A percentile compares a stretch with the other conserved stretches of the same genome.
phyloP scores from a whole-genome alignment of 495 filamentous ascomycete genomes.

The Lophiostoma macrostomum region DNA sequence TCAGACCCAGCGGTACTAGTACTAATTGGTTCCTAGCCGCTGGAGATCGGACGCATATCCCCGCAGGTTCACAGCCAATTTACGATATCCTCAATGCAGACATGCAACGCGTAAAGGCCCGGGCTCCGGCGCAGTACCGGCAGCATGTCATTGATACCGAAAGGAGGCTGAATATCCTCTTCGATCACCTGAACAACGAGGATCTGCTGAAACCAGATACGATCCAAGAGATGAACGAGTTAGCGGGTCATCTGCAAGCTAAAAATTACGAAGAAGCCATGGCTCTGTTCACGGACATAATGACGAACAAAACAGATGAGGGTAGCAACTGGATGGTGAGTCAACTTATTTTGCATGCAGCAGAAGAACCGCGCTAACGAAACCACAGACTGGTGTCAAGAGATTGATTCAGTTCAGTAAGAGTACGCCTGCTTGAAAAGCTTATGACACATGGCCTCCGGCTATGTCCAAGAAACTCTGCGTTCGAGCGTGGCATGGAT shows the following conservation, averaged over 20 bases:
- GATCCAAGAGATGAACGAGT: constrained; percentile 62
- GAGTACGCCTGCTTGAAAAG: constrained; percentile 20
- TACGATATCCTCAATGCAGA: constrained; percentile 78
- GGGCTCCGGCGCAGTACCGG: constrained; percentile 77
- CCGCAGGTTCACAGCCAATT: constrained; percentile 67
- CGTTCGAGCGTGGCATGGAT: too few species aligned
- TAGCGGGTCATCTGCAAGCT: constrained; percentile 63
- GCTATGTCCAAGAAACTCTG: too few species aligned
- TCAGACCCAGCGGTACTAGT: constrained; percentile 14
- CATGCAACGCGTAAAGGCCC: constrained; percentile 80
- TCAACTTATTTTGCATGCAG: constrained; percentile 12
- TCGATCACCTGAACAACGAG: constrained; percentile 94
- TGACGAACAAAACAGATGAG: constrained; percentile 77
- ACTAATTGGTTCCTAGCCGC: constrained; percentile 44
- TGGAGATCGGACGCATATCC: constrained; percentile 89
- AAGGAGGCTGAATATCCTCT: constrained; percentile 84
- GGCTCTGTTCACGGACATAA: constrained; percentile 74
- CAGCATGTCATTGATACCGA: constrained; percentile 88
- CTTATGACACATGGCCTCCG: too few species aligned
- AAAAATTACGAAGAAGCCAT: constrained; percentile 75
- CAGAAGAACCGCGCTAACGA: constrained; percentile 5
- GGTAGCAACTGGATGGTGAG: constrained; percentile 96
- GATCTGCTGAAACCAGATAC: constrained; percentile 83
- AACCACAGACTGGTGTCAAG: constrained; percentile 79
- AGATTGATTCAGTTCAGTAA: constrained; percentile 59